Percentiles rank a stretch among this genome's conserved stretches.
phyloP scores from a whole-genome alignment of 225 moss, liverwort and hornwort species.

The Takakia lepidozioides region DNA sequence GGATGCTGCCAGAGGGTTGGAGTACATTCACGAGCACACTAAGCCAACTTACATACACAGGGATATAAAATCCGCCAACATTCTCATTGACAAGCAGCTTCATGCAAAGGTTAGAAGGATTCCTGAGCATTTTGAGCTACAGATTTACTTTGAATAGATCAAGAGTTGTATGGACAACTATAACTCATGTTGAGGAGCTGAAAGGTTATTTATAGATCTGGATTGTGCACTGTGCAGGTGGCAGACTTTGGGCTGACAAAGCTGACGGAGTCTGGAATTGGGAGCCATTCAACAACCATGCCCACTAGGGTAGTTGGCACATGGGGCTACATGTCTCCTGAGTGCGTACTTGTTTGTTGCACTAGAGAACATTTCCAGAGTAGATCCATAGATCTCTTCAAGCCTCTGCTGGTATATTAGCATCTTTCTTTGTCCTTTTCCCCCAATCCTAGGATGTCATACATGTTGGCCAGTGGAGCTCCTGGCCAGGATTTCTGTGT shows the following conservation, averaged over 20 bases:
- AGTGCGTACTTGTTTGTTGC: not conserved
- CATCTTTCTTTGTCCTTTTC: too few species aligned
- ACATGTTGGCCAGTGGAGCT: too few species aligned
- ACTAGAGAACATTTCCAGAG: not conserved
- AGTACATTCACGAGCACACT: conserved; percentile 16
- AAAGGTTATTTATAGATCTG: not conserved
- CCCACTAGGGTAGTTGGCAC: conserved; percentile 9
- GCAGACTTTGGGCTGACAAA: conserved; percentile 10
- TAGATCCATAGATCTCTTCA: too few species aligned
- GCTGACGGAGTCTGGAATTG: conserved; percentile 4
- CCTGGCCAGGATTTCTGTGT: too few species aligned
- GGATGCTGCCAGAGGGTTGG: conserved; percentile 8
- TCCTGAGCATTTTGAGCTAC: too few species aligned
- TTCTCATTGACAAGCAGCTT: conserved; percentile 6
- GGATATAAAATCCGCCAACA: conserved; percentile 14
- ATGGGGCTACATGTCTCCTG: conserved; percentile 9
- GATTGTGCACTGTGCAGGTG: conserved; percentile 5
- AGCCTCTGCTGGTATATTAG: too few species aligned
- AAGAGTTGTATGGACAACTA: not conserved
- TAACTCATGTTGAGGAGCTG: not conserved
- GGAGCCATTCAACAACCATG: too few species aligned
- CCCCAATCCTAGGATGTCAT: too few species aligned
- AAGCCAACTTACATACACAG: conserved; percentile 11
- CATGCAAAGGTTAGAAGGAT: conserved; percentile 8
- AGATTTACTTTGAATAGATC: too few species aligned